Conservation (phyloP, 2,329 filamentous ascomycete genomes). For the Talaromyces pinophilus region DNA sequence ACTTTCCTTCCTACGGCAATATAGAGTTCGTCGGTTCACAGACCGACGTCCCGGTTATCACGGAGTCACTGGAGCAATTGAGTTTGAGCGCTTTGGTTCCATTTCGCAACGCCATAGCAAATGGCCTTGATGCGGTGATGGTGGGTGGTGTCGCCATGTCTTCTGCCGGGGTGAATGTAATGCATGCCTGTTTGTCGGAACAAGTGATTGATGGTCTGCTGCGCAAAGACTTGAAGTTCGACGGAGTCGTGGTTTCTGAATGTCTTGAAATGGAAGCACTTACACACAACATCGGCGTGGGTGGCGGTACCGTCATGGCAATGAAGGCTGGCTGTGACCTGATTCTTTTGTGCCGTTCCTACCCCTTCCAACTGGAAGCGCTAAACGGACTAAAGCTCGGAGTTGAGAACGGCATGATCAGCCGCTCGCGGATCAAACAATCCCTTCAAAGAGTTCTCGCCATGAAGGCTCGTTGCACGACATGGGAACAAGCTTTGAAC, state of each 20-base stretch:
- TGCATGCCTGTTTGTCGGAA: slow-evolving; percentile 90
- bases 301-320: slow-evolving; percentile 95
- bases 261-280: slow-evolving; percentile 96
- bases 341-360: slow-evolving; percentile 83
- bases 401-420: slow-evolving; percentile 86
- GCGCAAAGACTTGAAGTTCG: slow-evolving; percentile 83
- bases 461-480: slow-evolving; percentile 82
- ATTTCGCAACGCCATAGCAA: slow-evolving; percentile 83
- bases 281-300: slow-evolving; percentile 94
- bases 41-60: slow-evolving; percentile 91
- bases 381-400: slow-evolving; percentile 87
- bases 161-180: slow-evolving; percentile 87
- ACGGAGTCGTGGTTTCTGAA: slow-evolving; percentile 90
- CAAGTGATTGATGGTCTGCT: slow-evolving; percentile 90
- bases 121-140: slow-evolving; percentile 91
- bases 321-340: slow-evolving; percentile 95
- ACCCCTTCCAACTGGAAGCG: slow-evolving; percentile 85
- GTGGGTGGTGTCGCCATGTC: slow-evolving; percentile 92
- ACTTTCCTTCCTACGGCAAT: slow-evolving; percentile 95
- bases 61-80: slow-evolving; percentile 87
- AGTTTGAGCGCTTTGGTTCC: slow-evolving; percentile 89
- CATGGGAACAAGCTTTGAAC: slow-evolving; percentile 88
- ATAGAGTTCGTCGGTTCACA: slow-evolving; percentile 90
- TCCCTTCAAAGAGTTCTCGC: slow-evolving; percentile 76
- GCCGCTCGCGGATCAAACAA: slow-evolving; percentile 73